These are phyloP conservation scores for Scenedesmus sp. DNA, from an alignment of 163 green algal genomes.

Conservation along the genomic window DNA sequence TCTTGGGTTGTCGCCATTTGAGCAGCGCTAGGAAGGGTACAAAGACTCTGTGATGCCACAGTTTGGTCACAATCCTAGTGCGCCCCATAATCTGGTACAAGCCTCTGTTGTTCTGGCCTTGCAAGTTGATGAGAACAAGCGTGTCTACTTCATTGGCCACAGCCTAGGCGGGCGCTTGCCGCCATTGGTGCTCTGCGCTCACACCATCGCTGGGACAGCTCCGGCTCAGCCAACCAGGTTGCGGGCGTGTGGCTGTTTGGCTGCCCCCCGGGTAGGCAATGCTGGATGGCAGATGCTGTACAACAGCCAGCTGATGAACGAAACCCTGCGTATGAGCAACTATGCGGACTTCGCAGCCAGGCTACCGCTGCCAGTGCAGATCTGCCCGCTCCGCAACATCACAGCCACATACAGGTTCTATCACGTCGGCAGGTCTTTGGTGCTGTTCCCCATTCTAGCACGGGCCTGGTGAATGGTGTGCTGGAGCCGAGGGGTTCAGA, in stretches of 20 bases:
- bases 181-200: conserved; percentile 24
- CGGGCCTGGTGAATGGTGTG: neutral
- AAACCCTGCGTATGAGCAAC: conserved; percentile 37
- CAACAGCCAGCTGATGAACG: conserved; percentile 11
- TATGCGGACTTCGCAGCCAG: conserved; percentile 39
- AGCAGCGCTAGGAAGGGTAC: neutral
- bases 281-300: conserved; percentile 30
- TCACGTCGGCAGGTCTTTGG: conserved; percentile 20
- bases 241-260: conserved; percentile 41
- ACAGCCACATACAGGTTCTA: neutral
- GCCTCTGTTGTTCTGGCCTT: neutral
- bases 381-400: neutral
- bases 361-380: conserved; percentile 23
- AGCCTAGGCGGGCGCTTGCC: conserved; percentile 30
- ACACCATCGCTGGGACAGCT: neutral
- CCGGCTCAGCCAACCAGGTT: neutral
- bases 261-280: conserved; percentile 42
- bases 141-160: conserved; percentile 46
- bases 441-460: conserved; percentile 12
- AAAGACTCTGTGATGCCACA: too few species aligned
- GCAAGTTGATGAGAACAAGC: neutral
- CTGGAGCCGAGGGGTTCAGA: conserved; percentile 27
- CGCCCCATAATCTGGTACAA: too few species aligned
- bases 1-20: neutral
- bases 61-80: too few species aligned